phyloP scores from a whole-genome alignment of 257 asterid species.

The Nicotiana paniculata region DNA sequence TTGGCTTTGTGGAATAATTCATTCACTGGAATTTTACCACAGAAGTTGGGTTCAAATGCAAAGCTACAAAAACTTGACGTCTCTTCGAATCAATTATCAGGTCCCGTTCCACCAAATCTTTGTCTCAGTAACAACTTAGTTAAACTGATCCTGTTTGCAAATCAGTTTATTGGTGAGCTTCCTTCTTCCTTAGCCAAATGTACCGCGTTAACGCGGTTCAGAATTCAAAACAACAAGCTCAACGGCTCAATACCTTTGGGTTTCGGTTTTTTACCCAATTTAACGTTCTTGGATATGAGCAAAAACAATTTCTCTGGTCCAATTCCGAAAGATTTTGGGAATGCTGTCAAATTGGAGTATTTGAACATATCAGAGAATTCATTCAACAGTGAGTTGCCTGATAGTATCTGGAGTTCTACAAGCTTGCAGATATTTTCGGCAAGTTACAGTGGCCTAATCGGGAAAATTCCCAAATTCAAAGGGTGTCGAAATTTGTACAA shows the following conservation, averaged over 20 bases:
- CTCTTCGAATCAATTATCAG: conserved; percentile 63
- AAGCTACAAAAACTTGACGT: conserved; percentile 61
- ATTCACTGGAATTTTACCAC: conserved; percentile 65
- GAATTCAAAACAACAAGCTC: conserved; percentile 65
- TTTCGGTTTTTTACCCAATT: conserved; percentile 59
- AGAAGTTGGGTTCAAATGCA: conserved; percentile 60
- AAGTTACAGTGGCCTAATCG: conserved; percentile 35
- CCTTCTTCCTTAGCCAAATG: conserved; percentile 69
- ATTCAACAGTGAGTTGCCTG: conserved; percentile 52
- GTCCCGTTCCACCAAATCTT: conserved; percentile 69
- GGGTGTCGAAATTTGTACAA: conserved; percentile 60
- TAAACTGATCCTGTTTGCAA: conserved; percentile 67
- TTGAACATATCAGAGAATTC: conserved; percentile 58
- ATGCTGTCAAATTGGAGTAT: conserved; percentile 43
- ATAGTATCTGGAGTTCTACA: conserved; percentile 61
- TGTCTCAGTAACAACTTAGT: conserved; percentile 47
- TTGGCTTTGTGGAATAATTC: conserved; percentile 78
- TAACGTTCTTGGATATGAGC: conserved; percentile 67
- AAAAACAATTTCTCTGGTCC: conserved; percentile 52
- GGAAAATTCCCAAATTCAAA: conserved; percentile 63
- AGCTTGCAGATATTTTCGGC: conserved; percentile 57
- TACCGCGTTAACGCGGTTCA: conserved; percentile 42
- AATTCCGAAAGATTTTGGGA: conserved; percentile 65
- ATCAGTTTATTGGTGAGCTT: conserved; percentile 49
- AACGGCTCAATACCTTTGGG: conserved; percentile 80